These are phyloP conservation scores for Prunus armeniaca DNA, from an alignment of 306 rosid genomes.

Conservation along the genomic window DNA sequence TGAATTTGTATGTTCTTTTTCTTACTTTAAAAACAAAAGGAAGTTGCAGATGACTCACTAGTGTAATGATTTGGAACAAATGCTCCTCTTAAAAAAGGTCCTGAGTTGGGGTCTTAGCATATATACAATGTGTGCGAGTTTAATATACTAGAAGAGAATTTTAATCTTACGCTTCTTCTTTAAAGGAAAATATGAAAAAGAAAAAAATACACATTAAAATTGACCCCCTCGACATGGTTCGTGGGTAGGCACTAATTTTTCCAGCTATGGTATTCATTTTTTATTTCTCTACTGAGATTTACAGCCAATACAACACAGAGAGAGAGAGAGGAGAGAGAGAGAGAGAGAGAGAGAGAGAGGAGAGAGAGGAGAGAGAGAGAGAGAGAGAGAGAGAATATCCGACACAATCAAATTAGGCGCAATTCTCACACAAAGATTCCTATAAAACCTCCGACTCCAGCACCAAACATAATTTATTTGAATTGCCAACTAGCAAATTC, in stretches of 20 bases:
- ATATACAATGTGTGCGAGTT: too few relatives aligned
- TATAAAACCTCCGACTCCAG: not conserved
- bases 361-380: not conserved
- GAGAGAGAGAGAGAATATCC: not conserved
- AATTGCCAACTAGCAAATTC: not conserved
- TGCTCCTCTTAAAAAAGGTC: too few relatives aligned
- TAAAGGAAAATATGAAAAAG: not conserved
- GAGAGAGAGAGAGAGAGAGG: not conserved
- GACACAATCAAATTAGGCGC: not conserved
- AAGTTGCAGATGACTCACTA: not conserved
- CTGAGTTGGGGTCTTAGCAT: accelerated
- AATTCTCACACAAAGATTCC: slow-evolving; percentile 4
- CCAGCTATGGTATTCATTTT: not conserved
- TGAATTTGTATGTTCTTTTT: not conserved
- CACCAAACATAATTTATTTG: not conserved
- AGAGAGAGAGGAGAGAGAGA: too few relatives aligned
- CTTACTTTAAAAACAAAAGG: not conserved
- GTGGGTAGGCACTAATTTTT: slow-evolving; percentile 13
- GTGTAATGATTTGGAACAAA: too few relatives aligned
- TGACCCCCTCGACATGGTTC: not conserved
- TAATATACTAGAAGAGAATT: not conserved
- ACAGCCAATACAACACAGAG: not conserved
- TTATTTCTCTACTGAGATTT: not conserved
- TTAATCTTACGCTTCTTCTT: not conserved
- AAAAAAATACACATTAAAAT: not conserved